phyloP scores from a whole-genome alignment of 2,329 filamentous ascomycete genomes.

The Colletotrichum aenigma region DNA sequence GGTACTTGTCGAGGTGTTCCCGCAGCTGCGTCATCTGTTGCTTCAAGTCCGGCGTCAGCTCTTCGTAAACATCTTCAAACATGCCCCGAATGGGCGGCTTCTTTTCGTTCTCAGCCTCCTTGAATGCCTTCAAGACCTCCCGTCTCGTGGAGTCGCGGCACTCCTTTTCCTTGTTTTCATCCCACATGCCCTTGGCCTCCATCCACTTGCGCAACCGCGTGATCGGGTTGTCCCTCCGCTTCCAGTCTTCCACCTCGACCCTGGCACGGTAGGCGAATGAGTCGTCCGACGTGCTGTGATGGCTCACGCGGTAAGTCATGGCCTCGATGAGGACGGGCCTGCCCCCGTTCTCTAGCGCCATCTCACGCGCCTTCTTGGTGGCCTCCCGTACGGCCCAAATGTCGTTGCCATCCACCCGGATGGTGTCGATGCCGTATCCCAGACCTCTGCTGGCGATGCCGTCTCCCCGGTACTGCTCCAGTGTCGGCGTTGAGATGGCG shows the following conservation, averaged over 20 bases:
- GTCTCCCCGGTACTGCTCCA: conserved; percentile 91
- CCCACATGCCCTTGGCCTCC: conserved; percentile 82
- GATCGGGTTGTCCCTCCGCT: conserved; percentile 86
- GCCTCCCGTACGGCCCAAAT: conserved; percentile 87
- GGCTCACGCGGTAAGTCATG: conserved; percentile 97
- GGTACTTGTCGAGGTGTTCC: conserved; percentile 82
- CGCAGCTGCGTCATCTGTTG: conserved; percentile 75
- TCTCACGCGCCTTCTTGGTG: conserved; percentile 75
- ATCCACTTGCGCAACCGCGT: conserved; percentile 89
- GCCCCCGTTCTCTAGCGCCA: conserved; percentile 82
- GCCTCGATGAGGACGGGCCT: conserved; percentile 88
- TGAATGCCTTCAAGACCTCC: conserved; percentile 83
- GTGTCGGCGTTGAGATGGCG: conserved; percentile 86
- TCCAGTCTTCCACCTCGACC: conserved; percentile 96
- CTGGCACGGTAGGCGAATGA: conserved; percentile 94
- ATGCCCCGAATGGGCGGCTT: conserved; percentile 73
- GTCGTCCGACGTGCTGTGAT: conserved; percentile 97
- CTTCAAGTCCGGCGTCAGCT: conserved; percentile 78
- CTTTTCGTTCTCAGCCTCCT: conserved; percentile 81
- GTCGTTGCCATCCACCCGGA: conserved; percentile 93
- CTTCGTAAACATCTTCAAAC: conserved; percentile 91
- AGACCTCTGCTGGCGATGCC: conserved; percentile 87
- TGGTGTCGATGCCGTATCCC: conserved; percentile 93
- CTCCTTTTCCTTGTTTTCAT: conserved; percentile 80
- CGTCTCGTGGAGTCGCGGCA: conserved; percentile 69